phyloP scores from a whole-genome alignment of 139 green algal genomes.

The Eudorina sp. region DNA sequence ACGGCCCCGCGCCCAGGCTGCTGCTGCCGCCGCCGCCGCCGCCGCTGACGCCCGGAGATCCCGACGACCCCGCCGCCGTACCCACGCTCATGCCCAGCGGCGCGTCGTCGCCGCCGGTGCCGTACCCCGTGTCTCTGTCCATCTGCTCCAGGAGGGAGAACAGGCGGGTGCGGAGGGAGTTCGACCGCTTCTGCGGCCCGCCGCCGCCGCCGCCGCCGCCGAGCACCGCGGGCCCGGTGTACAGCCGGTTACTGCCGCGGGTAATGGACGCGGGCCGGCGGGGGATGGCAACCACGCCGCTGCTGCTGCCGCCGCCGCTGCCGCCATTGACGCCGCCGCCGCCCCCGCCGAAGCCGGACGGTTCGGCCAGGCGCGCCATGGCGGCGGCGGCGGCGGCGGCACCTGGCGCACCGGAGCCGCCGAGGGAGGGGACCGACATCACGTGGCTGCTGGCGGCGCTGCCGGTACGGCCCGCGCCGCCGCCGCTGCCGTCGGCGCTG shows the following conservation, averaged over 20 bases:
- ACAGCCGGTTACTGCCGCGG: not conserved
- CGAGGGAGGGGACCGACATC: too few relatives aligned
- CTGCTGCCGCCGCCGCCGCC: not conserved
- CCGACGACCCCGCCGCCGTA: too few relatives aligned
- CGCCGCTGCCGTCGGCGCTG: not conserved
- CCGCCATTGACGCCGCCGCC: too few relatives aligned
- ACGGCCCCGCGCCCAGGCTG: too few relatives aligned
- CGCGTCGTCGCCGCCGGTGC: not conserved
- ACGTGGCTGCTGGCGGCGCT: not conserved
- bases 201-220: not conserved
- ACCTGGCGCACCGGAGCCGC: too few relatives aligned
- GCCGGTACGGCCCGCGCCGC: too few relatives aligned
- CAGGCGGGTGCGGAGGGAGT: not conserved
- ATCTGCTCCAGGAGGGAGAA: constrained; percentile 7
- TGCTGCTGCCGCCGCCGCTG: too few relatives aligned
- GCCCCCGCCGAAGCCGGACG: too few relatives aligned
- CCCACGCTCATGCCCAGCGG: too few relatives aligned
- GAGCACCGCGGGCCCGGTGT: not conserved
- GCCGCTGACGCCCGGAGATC: not conserved
- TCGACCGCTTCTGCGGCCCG: not conserved
- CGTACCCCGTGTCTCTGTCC: not conserved
- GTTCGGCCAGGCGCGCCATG: too few relatives aligned
- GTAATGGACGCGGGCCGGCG: not conserved
- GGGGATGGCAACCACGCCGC: not conserved
- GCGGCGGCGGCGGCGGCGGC: too few relatives aligned